These are phyloP conservation scores for Mortierella antarctica DNA, from an alignment of 192 early-diverging fungal species.

Conservation along the genomic window DNA sequence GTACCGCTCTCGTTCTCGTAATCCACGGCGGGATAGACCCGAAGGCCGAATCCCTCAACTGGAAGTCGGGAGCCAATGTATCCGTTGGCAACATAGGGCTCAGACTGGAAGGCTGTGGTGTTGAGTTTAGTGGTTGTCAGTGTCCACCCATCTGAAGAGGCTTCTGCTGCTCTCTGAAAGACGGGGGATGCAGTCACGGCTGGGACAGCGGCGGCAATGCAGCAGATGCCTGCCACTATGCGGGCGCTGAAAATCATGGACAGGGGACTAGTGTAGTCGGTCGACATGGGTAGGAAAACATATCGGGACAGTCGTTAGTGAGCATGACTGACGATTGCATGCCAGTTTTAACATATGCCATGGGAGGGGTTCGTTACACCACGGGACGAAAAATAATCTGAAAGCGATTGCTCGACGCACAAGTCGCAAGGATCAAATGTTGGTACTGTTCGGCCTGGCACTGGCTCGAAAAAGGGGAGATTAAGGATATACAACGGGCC, in stretches of 20 bases:
- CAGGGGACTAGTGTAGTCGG: too few species aligned
- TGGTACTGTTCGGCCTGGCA: too few species aligned
- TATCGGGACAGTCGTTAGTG: too few species aligned
- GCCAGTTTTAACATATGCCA: too few species aligned
- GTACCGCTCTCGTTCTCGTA: slow-evolving; percentile 28
- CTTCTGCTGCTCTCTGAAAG: neutral
- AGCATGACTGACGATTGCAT: too few species aligned
- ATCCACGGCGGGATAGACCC: slow-evolving; percentile 36
- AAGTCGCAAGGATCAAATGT: too few species aligned
- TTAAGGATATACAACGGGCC: too few species aligned
- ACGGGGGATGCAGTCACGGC: slow-evolving; percentile 9
- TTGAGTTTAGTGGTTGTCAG: slow-evolving; percentile 34
- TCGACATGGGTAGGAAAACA: too few species aligned
- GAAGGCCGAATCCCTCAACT: slow-evolving; percentile 39
- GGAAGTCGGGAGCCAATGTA: slow-evolving; percentile 52
- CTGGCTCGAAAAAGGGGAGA: too few species aligned
- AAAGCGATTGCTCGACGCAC: too few species aligned
- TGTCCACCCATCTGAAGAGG: slow-evolving; percentile 36
- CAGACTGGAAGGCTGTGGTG: slow-evolving; percentile 30
- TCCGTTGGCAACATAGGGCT: slow-evolving; percentile 52
- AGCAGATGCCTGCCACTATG: neutral
- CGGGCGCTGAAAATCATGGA: neutral
- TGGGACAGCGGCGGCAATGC: neutral
- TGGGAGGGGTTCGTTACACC: too few species aligned
- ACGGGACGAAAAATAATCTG: too few species aligned